Percentiles rank a stretch among this genome's conserved stretches.
phyloP scores from a whole-genome alignment of 805 yeast genomes.

The Ogataea saltuana region DNA sequence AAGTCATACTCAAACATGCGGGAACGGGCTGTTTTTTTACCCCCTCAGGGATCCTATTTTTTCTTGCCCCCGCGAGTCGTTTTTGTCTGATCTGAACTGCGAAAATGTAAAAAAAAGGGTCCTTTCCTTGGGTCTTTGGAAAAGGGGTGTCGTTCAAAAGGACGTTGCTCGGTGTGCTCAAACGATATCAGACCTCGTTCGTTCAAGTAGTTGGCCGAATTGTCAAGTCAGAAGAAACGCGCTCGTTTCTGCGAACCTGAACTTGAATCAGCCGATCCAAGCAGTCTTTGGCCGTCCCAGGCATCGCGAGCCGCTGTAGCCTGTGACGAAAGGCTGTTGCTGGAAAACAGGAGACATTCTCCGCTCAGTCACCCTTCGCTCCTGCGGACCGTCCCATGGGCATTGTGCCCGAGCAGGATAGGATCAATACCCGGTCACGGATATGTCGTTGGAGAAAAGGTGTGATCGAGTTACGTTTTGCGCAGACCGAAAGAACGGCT shows the following conservation, averaged over 20 bases:
- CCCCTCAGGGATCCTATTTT: slow-evolving; percentile 3
- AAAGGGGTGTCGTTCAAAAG: slow-evolving; percentile 7
- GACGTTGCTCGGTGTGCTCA: background rate
- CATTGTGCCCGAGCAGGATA: slow-evolving; percentile 12
- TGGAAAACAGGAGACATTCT: too few relatives aligned
- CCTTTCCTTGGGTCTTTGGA: slow-evolving; percentile 15
- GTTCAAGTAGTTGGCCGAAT: background rate
- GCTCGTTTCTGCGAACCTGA: background rate
- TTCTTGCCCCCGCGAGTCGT: background rate
- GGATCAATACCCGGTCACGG: slow-evolving; percentile 18
- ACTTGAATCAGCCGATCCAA: background rate
- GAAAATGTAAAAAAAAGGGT: slow-evolving; percentile 7
- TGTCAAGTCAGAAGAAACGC: slow-evolving; percentile 2
- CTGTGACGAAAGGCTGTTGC: background rate
- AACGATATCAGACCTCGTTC: background rate
- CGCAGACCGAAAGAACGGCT: background rate
- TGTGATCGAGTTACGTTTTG: background rate
- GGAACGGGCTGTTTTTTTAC: slow-evolving; percentile 8
- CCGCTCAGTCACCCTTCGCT: background rate
- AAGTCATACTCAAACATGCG: slow-evolving; percentile 2
- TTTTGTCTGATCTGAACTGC: background rate
- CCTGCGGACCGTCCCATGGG: slow-evolving; percentile 13
- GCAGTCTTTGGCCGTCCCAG: background rate
- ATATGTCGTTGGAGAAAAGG: slow-evolving; percentile 17
- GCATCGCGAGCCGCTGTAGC: background rate